Evolutionary conservation across 2,329 filamentous ascomycete genomes (phyloP).

Genomic region (Helotiales sp.): DNA sequence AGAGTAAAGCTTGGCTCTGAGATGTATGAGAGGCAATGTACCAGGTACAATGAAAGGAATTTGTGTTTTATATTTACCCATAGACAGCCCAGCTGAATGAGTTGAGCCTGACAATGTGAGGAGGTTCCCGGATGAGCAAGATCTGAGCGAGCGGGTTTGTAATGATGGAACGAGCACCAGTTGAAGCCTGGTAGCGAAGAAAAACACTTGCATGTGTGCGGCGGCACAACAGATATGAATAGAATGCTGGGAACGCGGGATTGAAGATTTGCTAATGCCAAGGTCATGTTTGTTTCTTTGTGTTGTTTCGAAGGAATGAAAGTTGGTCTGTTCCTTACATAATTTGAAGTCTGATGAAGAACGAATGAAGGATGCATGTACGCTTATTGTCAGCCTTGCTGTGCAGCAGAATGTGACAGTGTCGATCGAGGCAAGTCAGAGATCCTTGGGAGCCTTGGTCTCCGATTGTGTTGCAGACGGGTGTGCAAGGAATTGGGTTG

Average conservation of each 20-base stretch:
- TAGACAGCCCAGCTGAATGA: neutral
- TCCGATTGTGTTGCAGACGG: neutral
- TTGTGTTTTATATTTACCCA: neutral
- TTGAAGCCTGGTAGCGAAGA: neutral
- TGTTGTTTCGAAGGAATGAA: neutral
- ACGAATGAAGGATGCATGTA: neutral
- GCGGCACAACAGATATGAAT: constrained; percentile 2
- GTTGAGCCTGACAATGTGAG: neutral
- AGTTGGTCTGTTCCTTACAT: neutral
- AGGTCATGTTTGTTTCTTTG: neutral
- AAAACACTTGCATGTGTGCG: neutral
- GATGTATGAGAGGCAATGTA: neutral
- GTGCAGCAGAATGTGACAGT: neutral
- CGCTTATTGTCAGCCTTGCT: neutral
- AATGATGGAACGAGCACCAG: neutral
- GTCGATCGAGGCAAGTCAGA: neutral
- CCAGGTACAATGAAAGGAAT: neutral
- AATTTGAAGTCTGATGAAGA: neutral
- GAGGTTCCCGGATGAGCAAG: neutral
- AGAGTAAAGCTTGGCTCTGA: neutral
- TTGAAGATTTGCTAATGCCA: neutral
- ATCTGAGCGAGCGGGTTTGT: neutral
- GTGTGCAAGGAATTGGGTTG: neutral
- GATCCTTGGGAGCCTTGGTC: neutral
- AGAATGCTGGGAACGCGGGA: neutral